phyloP scores from a whole-genome alignment of 1,284 basidiomycete species.

The Sporisorium iseilematis-ciliati region DNA sequence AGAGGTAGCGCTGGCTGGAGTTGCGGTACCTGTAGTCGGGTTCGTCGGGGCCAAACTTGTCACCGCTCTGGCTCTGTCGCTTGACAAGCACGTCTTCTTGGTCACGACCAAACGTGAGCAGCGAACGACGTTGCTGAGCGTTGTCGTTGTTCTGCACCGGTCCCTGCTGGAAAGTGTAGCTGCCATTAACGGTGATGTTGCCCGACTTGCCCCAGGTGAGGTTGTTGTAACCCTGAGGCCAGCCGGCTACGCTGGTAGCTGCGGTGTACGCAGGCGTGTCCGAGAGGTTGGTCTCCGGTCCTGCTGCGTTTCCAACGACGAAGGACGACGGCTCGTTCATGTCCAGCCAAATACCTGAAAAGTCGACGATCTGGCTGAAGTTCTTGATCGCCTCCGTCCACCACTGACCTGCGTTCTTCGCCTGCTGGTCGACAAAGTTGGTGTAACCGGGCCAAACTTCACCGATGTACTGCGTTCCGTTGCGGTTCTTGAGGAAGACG shows the following conservation, averaged over 20 bases:
- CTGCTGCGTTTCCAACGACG: constrained; percentile 41
- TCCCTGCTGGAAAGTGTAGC: constrained; percentile 39
- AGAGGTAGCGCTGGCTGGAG: constrained; percentile 42
- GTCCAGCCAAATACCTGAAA: constrained; percentile 58
- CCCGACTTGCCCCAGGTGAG: constrained; percentile 77
- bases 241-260: constrained; percentile 47
- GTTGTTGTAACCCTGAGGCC: constrained; percentile 75
- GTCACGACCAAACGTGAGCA: not conserved
- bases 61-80: constrained; percentile 7
- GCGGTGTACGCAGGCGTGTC: constrained; percentile 64
- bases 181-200: constrained; percentile 79
- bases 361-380: constrained; percentile 52
- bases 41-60: constrained; percentile 27
- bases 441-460: constrained; percentile 70
- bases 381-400: constrained; percentile 53
- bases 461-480: constrained; percentile 76
- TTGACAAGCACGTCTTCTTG: constrained; percentile 14
- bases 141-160: constrained; percentile 42
- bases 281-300: constrained; percentile 72
- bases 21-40: constrained; percentile 49
- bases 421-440: constrained; percentile 46
- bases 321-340: constrained; percentile 60
- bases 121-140: constrained; percentile 17
- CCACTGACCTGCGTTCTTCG: constrained; percentile 50
- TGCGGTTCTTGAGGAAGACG: constrained; percentile 57